These are phyloP conservation scores for Macadamia integrifolia DNA, from an alignment of 164 flowering plant genomes.

Conservation along the genomic window DNA sequence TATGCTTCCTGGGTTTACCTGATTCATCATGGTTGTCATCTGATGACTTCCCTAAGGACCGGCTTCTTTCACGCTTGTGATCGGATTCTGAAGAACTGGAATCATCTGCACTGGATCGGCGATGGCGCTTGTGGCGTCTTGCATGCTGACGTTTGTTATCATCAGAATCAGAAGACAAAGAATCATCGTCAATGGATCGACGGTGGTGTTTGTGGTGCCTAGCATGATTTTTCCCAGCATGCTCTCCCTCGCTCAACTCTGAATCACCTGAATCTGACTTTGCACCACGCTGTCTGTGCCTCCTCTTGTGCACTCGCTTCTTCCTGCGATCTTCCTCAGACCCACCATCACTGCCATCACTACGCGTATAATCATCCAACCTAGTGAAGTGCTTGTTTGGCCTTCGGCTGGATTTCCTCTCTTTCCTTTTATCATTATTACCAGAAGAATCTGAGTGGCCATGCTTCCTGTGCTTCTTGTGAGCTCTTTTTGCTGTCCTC, in stretches of 20 bases:
- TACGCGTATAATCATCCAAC: conserved; percentile 32
- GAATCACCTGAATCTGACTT: conserved; percentile 28
- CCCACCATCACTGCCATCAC: conserved; percentile 35
- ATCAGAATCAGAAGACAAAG: background rate
- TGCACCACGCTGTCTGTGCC: conserved; percentile 25
- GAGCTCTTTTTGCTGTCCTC: conserved; percentile 38
- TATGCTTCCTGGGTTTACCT: conserved; percentile 24
- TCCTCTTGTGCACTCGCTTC: conserved; percentile 33
- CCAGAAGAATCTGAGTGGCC: conserved; percentile 41
- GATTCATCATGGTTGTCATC: conserved; percentile 34
- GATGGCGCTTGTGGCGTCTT: background rate
- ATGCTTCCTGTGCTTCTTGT: conserved; percentile 63
- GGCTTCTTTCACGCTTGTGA: conserved; percentile 19
- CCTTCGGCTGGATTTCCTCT: conserved; percentile 44
- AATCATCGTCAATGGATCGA: background rate
- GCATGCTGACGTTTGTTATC: too few relatives aligned
- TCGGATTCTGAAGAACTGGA: conserved; percentile 24
- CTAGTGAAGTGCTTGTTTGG: conserved; percentile 34
- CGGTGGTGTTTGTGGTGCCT: conserved; percentile 24
- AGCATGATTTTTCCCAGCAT: conserved; percentile 6
- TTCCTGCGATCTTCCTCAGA: conserved; percentile 39
- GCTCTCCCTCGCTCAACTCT: conserved; percentile 20
- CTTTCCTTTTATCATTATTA: conserved; percentile 49
- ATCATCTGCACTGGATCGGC: conserved; percentile 18
- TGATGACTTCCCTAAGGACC: conserved; percentile 36